Conservation (phyloP, 306 rosid species). For the Cercis canadensis region DNA sequence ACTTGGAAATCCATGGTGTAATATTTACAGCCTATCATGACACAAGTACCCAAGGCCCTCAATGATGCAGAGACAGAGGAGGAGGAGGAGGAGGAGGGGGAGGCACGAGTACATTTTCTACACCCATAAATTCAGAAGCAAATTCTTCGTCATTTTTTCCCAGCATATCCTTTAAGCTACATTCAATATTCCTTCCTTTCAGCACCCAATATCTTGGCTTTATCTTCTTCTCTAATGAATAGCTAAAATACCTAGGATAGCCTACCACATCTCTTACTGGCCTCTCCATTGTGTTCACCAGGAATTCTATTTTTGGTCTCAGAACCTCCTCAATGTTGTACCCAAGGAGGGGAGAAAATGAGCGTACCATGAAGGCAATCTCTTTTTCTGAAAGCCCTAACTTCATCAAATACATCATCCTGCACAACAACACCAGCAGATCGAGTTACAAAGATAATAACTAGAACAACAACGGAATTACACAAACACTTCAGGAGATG, state of each 20-base stretch:
- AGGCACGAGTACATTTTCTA: slow-evolving; percentile 35
- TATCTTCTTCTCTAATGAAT: slow-evolving; percentile 89
- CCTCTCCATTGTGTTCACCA: slow-evolving; percentile 78
- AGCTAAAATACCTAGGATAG: slow-evolving; percentile 91
- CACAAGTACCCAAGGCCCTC: neutral
- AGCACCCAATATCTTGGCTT: slow-evolving; percentile 80
- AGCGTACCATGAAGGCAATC: slow-evolving; percentile 71
- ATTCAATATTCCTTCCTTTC: slow-evolving; percentile 64
- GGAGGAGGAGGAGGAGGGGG: too few species aligned
- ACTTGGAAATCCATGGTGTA: neutral
- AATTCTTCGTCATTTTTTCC: slow-evolving; percentile 86
- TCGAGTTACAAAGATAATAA: slow-evolving; percentile 34
- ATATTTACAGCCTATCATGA: slow-evolving; percentile 45
- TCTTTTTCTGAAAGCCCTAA: slow-evolving; percentile 72
- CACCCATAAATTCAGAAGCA: slow-evolving; percentile 58
- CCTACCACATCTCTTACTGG: slow-evolving; percentile 74
- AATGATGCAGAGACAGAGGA: slow-evolving; percentile 17
- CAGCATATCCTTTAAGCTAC: slow-evolving; percentile 81
- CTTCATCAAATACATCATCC: slow-evolving; percentile 69
- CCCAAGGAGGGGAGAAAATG: slow-evolving; percentile 85
- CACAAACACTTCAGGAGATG: neutral
- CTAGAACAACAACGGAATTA: too few species aligned
- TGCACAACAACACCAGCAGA: slow-evolving; percentile 41
- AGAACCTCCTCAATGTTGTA: slow-evolving; percentile 80
- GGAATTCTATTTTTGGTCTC: slow-evolving; percentile 81